A percentile compares a stretch with the other conserved stretches of the same genome.
Evolutionary conservation across 1,284 basidiomycete genomes (phyloP).

Genomic region (Naganishia albida): DNA sequence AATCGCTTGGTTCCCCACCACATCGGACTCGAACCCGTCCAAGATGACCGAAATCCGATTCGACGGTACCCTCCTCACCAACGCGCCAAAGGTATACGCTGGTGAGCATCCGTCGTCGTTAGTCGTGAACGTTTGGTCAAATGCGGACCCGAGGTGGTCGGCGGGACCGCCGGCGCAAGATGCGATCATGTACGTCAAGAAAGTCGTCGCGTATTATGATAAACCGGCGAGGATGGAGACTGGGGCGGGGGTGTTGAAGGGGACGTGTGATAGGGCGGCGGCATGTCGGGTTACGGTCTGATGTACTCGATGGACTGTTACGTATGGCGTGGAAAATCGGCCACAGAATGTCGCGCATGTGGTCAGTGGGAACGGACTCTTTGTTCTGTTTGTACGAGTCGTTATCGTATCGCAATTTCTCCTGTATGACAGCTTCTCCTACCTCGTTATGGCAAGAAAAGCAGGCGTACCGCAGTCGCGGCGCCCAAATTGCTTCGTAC

Average conservation of each 20-base stretch:
- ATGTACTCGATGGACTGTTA: too few species aligned
- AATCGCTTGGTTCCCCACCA: constrained; percentile 35
- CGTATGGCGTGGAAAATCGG: too few species aligned
- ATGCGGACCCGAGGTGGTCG: constrained; percentile 24
- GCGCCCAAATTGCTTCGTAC: too few species aligned
- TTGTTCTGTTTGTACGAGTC: too few species aligned
- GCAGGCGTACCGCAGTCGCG: too few species aligned
- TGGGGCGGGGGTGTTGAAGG: constrained; percentile 4
- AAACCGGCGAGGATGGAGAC: constrained; percentile 16
- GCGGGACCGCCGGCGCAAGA: constrained; percentile 18
- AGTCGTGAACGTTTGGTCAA: constrained; percentile 35
- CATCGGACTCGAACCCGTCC: constrained; percentile 21
- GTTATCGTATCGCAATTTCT: too few species aligned
- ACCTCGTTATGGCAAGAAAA: too few species aligned
- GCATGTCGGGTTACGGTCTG: constrained; percentile 9
- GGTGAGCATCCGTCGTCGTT: background rate
- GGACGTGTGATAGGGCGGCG: background rate
- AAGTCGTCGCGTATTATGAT: constrained; percentile 11
- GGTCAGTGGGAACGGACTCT: too few species aligned
- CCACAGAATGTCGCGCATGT: too few species aligned
- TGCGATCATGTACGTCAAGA: constrained; percentile 21
- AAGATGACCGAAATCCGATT: constrained; percentile 25
- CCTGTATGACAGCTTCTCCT: too few species aligned
- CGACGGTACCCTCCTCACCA: constrained; percentile 21
- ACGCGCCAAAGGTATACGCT: constrained; percentile 18